phyloP scores from a whole-genome alignment of 2,329 filamentous ascomycete genomes.

The Ascochyta clinopodiicola region DNA sequence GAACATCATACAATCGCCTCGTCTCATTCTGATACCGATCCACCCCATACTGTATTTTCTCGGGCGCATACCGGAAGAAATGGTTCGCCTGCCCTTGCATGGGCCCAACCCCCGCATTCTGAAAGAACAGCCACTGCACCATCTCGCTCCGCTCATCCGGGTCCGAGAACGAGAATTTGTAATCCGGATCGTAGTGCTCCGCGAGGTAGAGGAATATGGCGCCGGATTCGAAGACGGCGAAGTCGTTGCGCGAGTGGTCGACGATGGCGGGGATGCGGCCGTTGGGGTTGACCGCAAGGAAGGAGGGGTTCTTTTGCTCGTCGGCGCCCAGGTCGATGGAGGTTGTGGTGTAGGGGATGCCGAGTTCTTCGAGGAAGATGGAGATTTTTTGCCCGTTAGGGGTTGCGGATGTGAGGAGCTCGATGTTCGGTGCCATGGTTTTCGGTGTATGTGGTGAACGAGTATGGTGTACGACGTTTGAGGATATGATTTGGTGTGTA shows the following conservation, averaged over 20 bases:
- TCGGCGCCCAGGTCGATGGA: slow-evolving; percentile 70
- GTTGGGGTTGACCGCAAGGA: slow-evolving; percentile 86
- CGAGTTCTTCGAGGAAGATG: slow-evolving; percentile 81
- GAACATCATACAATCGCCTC: slow-evolving; percentile 75
- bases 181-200: slow-evolving; percentile 76
- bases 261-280: slow-evolving; percentile 85
- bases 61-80: slow-evolving; percentile 79
- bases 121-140: slow-evolving; percentile 72
- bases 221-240: slow-evolving; percentile 80
- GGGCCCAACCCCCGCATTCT: slow-evolving; percentile 78
- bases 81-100: slow-evolving; percentile 82
- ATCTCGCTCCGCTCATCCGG: slow-evolving; percentile 77
- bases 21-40: slow-evolving; percentile 83
- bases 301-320: slow-evolving; percentile 79
- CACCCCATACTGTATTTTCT: slow-evolving; percentile 79
- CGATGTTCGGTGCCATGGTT: slow-evolving; percentile 57
- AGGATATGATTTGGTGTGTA: neutral
- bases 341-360: slow-evolving; percentile 42
- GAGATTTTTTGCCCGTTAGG: slow-evolving; percentile 88
- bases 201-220: slow-evolving; percentile 82
- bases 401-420: slow-evolving; percentile 80
- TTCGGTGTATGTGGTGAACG: slow-evolving; percentile 14
- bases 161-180: slow-evolving; percentile 80
- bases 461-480: neutral
- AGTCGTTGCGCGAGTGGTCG: slow-evolving; percentile 70